A percentile compares a stretch with the other conserved stretches of the same genome.
Conservation (phyloP, 225 moss, liverwort and hornwort species). For the Physcomitrium patens region DNA sequence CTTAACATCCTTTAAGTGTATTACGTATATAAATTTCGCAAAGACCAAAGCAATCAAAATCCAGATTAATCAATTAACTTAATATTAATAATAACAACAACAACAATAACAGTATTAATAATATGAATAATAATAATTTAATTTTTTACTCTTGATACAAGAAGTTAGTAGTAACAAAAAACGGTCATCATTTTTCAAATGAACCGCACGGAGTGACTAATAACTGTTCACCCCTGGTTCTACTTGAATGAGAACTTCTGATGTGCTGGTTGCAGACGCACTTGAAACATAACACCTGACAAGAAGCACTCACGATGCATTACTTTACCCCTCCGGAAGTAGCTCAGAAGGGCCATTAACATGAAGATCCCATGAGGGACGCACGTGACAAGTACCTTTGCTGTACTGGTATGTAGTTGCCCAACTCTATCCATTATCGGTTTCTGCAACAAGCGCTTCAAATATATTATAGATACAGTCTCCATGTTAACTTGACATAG, state of each 20-base stretch:
- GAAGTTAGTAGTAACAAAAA: background rate
- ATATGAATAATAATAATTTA: no score
- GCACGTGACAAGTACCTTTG: constrained; percentile 58
- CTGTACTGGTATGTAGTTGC: constrained; percentile 72
- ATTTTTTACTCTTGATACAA: no score
- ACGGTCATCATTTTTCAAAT: background rate
- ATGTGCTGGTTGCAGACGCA: background rate
- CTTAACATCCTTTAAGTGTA: no score
- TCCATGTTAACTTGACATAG: background rate
- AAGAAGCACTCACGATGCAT: background rate
- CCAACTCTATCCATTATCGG: constrained; percentile 97
- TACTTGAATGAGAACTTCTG: background rate
- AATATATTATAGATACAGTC: constrained; percentile 10
- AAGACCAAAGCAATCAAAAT: no score
- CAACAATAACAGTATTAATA: no score
- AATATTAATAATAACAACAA: no score
- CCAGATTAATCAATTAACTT: no score
- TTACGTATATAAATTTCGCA: no score
- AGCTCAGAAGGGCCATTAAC: no score
- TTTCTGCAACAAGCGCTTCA: constrained; percentile 64
- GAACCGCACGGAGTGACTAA: background rate
- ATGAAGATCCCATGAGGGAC: background rate
- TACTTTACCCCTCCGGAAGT: no score
- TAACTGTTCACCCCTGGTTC: background rate
- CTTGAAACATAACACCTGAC: background rate